Percentiles rank a stretch among this genome's conserved stretches.
Conservation (phyloP, 225 moss, liverwort and hornwort species). For the Pleurozium schreberi region DNA sequence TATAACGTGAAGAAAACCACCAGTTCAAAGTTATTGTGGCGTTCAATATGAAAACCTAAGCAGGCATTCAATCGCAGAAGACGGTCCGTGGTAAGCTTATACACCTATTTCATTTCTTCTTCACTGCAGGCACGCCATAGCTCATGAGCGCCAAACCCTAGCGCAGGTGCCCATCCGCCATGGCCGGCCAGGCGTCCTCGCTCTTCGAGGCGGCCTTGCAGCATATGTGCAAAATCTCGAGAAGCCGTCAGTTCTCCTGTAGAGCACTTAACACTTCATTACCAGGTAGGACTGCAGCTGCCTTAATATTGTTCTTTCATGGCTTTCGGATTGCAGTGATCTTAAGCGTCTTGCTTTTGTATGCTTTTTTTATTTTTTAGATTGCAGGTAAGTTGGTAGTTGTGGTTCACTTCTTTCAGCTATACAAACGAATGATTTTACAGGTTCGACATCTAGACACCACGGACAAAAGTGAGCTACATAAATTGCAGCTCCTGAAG, state of each 20-base stretch:
- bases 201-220: constrained; percentile 71
- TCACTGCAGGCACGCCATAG: not conserved
- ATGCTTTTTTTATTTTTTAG: not conserved
- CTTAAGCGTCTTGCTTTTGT: not conserved
- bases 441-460: constrained; percentile 94
- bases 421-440: not conserved
- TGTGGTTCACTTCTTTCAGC: not conserved
- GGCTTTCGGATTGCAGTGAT: not conserved
- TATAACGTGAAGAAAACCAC: not conserved
- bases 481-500: constrained; percentile 88
- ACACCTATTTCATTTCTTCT: too few relatives aligned
- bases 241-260: constrained; percentile 95
- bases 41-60: not conserved
- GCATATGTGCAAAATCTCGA: constrained; percentile 83
- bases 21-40: too few relatives aligned
- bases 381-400: not conserved
- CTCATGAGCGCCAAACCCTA: constrained; percentile 47
- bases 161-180: not conserved
- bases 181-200: constrained; percentile 67
- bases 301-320: not conserved
- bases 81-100: not conserved
- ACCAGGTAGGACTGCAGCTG: constrained; percentile 48
- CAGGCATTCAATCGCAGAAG: not conserved
- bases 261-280: constrained; percentile 93
- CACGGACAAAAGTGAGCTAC: constrained; percentile 91